phyloP scores from a whole-genome alignment of 2,329 filamentous ascomycete genomes.

The Colletotrichum costaricense region DNA sequence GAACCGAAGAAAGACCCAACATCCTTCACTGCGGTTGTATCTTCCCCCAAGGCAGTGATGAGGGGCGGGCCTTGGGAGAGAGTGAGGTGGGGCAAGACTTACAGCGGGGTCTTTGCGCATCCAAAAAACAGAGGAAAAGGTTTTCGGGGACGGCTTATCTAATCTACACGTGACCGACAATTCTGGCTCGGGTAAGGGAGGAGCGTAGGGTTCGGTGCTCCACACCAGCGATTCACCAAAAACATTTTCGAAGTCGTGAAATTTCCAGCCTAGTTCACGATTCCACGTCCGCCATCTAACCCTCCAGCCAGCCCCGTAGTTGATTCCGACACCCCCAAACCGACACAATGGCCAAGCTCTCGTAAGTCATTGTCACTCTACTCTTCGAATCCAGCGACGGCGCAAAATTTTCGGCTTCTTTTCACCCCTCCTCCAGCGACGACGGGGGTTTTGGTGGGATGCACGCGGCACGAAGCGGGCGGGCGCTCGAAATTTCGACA shows the following conservation, averaged over 20 bases:
- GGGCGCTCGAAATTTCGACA: constrained; percentile 22
- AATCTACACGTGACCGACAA: constrained; percentile 29
- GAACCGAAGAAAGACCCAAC: no score
- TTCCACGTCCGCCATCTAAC: constrained; percentile 36
- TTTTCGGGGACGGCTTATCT: not conserved
- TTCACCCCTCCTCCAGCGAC: constrained; percentile 36
- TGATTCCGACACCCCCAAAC: constrained; percentile 47
- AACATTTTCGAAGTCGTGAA: constrained; percentile 35
- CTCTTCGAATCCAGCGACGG: constrained; percentile 8
- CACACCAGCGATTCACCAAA: constrained; percentile 27
- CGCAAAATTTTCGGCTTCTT: constrained; percentile 14
- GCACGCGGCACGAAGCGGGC: constrained; percentile 23
- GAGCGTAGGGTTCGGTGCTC: constrained; percentile 27
- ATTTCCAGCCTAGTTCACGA: constrained; percentile 30
- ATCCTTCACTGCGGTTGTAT: no score
- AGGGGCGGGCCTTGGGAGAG: no score
- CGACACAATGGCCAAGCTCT: constrained; percentile 72
- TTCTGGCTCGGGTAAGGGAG: constrained; percentile 21
- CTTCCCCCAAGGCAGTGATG: not conserved
- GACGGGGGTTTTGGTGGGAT: constrained; percentile 26
- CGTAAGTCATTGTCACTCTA: constrained; percentile 59
- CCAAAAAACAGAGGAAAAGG: not conserved
- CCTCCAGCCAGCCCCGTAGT: constrained; percentile 36
- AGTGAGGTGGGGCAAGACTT: not conserved
- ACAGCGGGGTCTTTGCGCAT: not conserved